Base-by-base conservation (phyloP, 2,329 filamentous ascomycete genomes). In the Lecanoromycetidae sp. region DNA sequence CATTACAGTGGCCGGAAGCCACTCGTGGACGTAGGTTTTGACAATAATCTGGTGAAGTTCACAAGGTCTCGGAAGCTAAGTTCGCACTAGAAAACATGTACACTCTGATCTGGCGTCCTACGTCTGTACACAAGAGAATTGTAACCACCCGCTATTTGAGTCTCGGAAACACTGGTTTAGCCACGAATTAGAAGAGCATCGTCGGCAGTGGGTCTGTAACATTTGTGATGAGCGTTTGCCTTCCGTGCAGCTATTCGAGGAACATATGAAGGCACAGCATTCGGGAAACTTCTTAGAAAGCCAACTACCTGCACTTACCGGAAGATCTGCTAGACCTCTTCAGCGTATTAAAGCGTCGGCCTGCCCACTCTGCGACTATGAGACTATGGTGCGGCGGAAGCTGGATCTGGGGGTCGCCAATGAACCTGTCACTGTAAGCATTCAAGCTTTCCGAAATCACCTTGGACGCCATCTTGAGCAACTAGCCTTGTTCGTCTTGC, bases 101-200 rank as follows among this genome's bases (percentile, higher is more conserved):
- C 23, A 25, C 13, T 17, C n/a, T 7, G 38, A 41, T 41, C 38
- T 41, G 13, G 38, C 22, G 13, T 27, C 38, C 26, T 41, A 41
- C 17, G 38, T 41, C 22, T 41, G 38, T 41, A 41, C 38, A 8
- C 26, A 25, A 25, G 38, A 41, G 10, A 19, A 41, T 15, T 41
- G 38, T 15, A 25, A n/a, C n/a, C 20, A 23, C 15, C 38, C n/a
- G 5, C 12, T 41, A 15, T 41, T 41, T 27, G n/a, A 17, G 17
- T 25, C 9, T 5, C 19, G 38, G 12, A 17, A 41, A 25, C 20
- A 41, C n/a, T 41, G 38, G 38, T 23, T 27, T n/a, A 23, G 27
- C n/a, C 38, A 41, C 13, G 38, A 41, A 27, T 23, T 41, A 7
- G 38, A 41, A 26, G 23, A 41, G 17, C 38, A 41, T 27, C 38